Conservation (phyloP, 352 stramenopile genomes). For the Phytophthora tubulina region DNA sequence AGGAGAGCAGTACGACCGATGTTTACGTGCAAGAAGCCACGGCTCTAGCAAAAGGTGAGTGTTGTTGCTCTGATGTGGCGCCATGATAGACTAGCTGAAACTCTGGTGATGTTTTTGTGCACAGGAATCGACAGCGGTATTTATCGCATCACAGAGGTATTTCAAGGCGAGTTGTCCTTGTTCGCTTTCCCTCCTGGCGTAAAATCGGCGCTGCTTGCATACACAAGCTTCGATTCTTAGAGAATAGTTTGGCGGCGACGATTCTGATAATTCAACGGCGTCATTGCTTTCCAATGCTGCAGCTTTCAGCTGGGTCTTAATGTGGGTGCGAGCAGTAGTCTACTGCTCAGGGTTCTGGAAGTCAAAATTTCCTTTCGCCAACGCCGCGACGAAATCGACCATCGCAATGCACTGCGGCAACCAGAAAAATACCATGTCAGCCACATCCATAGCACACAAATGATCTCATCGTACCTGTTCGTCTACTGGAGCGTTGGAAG, state of each 20-base stretch:
- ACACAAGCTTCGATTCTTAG: constrained; percentile 57
- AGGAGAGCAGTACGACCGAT: constrained; percentile 65
- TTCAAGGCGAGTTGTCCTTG: constrained; percentile 65
- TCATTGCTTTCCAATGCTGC: constrained; percentile 27
- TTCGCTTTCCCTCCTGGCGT: constrained; percentile 63
- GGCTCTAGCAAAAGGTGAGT: constrained; percentile 62
- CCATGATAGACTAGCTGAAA: constrained; percentile 11
- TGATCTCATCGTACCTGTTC: constrained; percentile 41
- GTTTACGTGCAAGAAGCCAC: constrained; percentile 72
- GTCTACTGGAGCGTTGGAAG: constrained; percentile 27
- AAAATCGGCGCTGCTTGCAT: constrained; percentile 60
- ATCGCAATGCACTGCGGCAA: constrained; percentile 49
- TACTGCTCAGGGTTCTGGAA: constrained; percentile 39
- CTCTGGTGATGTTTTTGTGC: not conserved
- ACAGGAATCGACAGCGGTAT: constrained; percentile 82
- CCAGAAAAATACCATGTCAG: constrained; percentile 11
- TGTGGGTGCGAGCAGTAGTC: not conserved
- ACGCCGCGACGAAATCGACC: constrained; percentile 53
- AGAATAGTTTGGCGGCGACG: constrained; percentile 30
- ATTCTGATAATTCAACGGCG: constrained; percentile 28
- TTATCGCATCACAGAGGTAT: constrained; percentile 80
- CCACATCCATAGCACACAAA: constrained; percentile 1
- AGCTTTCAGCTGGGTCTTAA: constrained; percentile 6
- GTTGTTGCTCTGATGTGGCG: constrained; percentile 1
- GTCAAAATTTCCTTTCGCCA: constrained; percentile 53